These are phyloP conservation scores for Hypoxylon sp. DNA, from an alignment of 2,329 filamentous ascomycete species.

Conservation along the genomic window DNA sequence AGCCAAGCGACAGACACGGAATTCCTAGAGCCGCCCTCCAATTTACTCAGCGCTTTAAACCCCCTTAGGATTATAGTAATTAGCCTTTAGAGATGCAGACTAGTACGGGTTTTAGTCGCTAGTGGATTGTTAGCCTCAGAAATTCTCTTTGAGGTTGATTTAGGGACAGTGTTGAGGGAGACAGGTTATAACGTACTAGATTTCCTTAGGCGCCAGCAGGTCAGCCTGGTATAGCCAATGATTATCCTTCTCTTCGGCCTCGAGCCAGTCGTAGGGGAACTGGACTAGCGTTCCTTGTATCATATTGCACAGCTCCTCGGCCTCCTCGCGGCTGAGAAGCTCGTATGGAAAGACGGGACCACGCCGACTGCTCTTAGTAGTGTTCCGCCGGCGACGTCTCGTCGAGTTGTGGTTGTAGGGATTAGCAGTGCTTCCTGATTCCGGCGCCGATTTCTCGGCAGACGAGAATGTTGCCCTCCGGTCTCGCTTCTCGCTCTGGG, in stretches of 20 bases:
- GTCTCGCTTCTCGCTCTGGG: constrained; percentile 59
- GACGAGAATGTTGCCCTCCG: constrained; percentile 71
- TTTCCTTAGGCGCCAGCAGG: constrained; percentile 94
- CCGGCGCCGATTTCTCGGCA: constrained; percentile 62
- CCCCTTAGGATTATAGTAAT: background rate
- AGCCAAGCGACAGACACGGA: constrained; percentile 20
- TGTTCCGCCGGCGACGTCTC: constrained; percentile 75
- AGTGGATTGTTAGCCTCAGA: constrained; percentile 39
- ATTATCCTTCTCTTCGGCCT: constrained; percentile 89
- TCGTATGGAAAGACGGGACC: constrained; percentile 79
- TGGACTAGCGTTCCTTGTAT: constrained; percentile 90
- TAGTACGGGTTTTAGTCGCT: constrained; percentile 47
- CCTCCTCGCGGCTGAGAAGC: constrained; percentile 79
- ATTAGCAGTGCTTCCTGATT: constrained; percentile 54
- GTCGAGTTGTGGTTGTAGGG: constrained; percentile 62
- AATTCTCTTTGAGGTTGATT: background rate
- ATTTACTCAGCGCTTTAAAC: background rate
- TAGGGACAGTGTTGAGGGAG: background rate
- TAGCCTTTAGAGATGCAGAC: constrained; percentile 3
- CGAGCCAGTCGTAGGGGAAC: constrained; percentile 97
- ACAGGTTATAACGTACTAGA: constrained; percentile 78
- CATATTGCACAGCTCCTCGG: constrained; percentile 84
- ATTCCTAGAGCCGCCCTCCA: constrained; percentile 2
- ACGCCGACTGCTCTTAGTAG: constrained; percentile 77
- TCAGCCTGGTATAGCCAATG: constrained; percentile 99